Percentiles rank a stretch among this genome's conserved stretches.
phyloP scores from a whole-genome alignment of 306 rosid species.

The Coriaria nepalensis region DNA sequence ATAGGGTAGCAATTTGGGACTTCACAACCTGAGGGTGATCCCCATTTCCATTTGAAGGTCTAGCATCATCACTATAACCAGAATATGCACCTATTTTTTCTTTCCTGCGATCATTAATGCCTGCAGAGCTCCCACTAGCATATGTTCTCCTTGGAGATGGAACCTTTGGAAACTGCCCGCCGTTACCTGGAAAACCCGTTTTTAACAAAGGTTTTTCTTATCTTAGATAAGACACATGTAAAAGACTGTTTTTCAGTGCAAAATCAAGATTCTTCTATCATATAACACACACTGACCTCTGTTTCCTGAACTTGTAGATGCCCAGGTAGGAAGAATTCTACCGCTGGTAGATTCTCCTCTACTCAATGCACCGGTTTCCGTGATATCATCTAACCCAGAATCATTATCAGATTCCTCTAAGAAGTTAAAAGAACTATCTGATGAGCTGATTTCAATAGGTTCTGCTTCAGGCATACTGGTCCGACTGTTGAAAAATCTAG shows the following conservation, averaged over 20 bases:
- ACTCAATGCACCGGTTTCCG: slow-evolving; percentile 6
- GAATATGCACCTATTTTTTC: slow-evolving; percentile 16
- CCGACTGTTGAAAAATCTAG: slow-evolving; percentile 17
- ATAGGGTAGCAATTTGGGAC: slow-evolving; percentile 28
- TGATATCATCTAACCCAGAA: slow-evolving; percentile 32
- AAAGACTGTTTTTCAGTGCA: not conserved
- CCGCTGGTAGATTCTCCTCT: slow-evolving; percentile 11
- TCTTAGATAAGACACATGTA: not conserved
- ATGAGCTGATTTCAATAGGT: slow-evolving; percentile 58
- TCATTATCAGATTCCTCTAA: slow-evolving; percentile 15
- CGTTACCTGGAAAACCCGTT: slow-evolving; percentile 34
- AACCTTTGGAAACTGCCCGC: slow-evolving; percentile 23
- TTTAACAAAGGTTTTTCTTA: slow-evolving; percentile 6
- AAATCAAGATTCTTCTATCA: slow-evolving; percentile 1
- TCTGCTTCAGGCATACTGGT: slow-evolving; percentile 29
- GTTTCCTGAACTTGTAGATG: slow-evolving; percentile 23
- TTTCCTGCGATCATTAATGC: slow-evolving; percentile 22
- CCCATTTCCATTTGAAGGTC: slow-evolving; percentile 31
- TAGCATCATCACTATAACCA: slow-evolving; percentile 25
- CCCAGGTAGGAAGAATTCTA: slow-evolving; percentile 58
- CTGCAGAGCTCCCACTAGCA: slow-evolving; percentile 28
- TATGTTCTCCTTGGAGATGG: slow-evolving; percentile 31
- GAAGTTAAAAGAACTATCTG: slow-evolving; percentile 31
- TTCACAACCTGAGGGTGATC: slow-evolving; percentile 27
- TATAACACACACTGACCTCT: slow-evolving; percentile 32